Conservation (phyloP, 2,329 filamentous ascomycete species). For the Zalaria obscura region DNA sequence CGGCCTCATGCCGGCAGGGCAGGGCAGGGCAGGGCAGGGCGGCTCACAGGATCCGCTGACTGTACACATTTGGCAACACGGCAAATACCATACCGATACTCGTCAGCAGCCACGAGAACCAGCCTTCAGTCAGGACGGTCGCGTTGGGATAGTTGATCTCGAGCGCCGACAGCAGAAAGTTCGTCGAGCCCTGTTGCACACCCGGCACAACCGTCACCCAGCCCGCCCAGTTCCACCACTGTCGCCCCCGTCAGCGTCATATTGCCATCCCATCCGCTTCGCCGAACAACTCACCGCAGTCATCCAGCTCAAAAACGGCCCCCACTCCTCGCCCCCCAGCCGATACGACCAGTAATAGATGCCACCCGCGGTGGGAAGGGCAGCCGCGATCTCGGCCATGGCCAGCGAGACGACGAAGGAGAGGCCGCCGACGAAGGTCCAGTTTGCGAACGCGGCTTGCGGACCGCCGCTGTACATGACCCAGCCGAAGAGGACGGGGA, state of each 20-base stretch:
- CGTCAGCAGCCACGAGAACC: slow-evolving; percentile 24
- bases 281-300: slow-evolving; percentile 12
- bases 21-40: no score
- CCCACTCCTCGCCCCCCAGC: slow-evolving; percentile 22
- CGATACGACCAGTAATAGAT: slow-evolving; percentile 26
- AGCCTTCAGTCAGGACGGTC: slow-evolving; percentile 19
- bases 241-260: no score
- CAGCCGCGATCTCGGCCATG: slow-evolving; percentile 24
- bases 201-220: slow-evolving; percentile 25
- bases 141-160: slow-evolving; percentile 21
- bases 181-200: slow-evolving; percentile 25
- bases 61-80: slow-evolving; percentile 22
- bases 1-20: no score
- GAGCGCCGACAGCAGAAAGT: slow-evolving; percentile 25
- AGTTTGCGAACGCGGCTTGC: slow-evolving; percentile 23
- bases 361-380: slow-evolving; percentile 23
- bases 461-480: slow-evolving; percentile 26
- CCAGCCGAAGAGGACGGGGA: slow-evolving; percentile 25
- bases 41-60: slow-evolving; percentile 18
- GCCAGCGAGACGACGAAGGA: slow-evolving; percentile 21
- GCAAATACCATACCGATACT: slow-evolving; percentile 22
- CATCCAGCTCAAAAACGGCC: slow-evolving; percentile 25
- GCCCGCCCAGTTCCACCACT: slow-evolving; percentile 25
- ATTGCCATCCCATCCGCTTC: no score
- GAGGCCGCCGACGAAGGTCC: slow-evolving; percentile 24